Evolutionary conservation across 768 basidiomycete genomes (phyloP), one percentile per base, ranked within the genome.

Genomic region (Naganishia vishniacii): DNA sequence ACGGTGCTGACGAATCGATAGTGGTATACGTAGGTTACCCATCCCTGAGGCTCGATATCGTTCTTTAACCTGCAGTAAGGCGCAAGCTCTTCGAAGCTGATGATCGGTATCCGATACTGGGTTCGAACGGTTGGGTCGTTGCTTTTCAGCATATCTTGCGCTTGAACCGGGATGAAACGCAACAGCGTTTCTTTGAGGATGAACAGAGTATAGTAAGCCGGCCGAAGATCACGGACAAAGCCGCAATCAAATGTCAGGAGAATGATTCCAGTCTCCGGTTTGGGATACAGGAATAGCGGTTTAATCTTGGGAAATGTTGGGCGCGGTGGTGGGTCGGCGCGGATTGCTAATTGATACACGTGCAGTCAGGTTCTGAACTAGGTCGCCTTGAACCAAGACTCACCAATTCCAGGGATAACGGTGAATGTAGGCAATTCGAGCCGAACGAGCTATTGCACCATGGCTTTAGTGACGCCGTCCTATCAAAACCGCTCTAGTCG

Each of bases 21-120:
- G 31, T 72, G 71, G 59, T 77, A 77, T 37, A 77, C 71, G 53
- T 73, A 77, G 34, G 73, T 74, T 2, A 75, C 75, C 75, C 75
- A 77, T 11, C 51, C 56, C 31, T 67, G 69, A 67, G 73, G 59
- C 12, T 56, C 47, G 37, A 48, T 53, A 58, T 68, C 67, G 46
- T 47, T 37, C 23, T 53, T 37, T 20, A 65, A 41, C 15, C 65
- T 59, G 32, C 44, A 59, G 62, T 65, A 44, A 18, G 74, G 75
- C 20, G 73, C 69, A 8, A 77, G 59, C 3, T 66, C 61, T 1
- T 59, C 61, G 66, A 72, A 75, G 13, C 65, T 44, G 4, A 77
- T 62, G 0, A 69, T 70, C 68, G 23, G 69, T 68, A 40, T 64
- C 66, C 12, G 32, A 62, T 25, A 69, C 40, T 23, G 71, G 59